Evolutionary conservation across 2,329 filamentous ascomycete species (phyloP), one percentile per base, ranked within the genome.

Genomic region (Sodiomyces alkalinus): DNA sequence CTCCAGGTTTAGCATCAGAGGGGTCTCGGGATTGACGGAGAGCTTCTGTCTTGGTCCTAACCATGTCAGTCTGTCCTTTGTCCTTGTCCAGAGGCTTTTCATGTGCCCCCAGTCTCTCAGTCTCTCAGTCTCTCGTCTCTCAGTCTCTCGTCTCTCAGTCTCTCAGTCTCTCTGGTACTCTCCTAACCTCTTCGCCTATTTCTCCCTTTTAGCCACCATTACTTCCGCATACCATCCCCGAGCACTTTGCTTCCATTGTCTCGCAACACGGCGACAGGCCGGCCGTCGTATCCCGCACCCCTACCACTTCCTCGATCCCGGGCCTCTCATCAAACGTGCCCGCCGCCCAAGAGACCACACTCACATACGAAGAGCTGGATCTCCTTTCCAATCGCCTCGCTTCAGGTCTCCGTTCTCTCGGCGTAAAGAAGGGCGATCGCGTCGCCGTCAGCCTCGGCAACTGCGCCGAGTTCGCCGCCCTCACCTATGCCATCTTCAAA

Each of bases 401-500:
- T 1, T 58, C 66, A 28, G 80, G 81, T 0, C 56, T 94, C 11
- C 55, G 65, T 15, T 68, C 68, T 0, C 56, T 77, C 0, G 83
- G 82, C 3, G 80, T 94, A 1, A 62, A 56, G 34, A 92, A 86
- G 44, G 85, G 83, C 5, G 78, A 92, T 47, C 68, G 83, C 18
- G 80, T 96, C 8, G 86, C 81, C 10, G 73, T 94, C 16, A 87
- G 77, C 34, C 57, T 94, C 28, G 87, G 87, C 11, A 96, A 93
- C 52, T 76, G 74, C 22, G 60, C 77, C 40, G 85, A 93, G 51
- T 87, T 82, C 48, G 82, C 81, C 3, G 75, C 77, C 27, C 65
- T 90, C 13, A 87, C 79, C 5, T 96, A 96, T 53, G 86, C 86
- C 1, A 52, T 90, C 30, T 93, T 87, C 60, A 96, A 96, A 53